Conservation (phyloP, 2,329 filamentous ascomycete species). For the Macrophomina tecta region DNA sequence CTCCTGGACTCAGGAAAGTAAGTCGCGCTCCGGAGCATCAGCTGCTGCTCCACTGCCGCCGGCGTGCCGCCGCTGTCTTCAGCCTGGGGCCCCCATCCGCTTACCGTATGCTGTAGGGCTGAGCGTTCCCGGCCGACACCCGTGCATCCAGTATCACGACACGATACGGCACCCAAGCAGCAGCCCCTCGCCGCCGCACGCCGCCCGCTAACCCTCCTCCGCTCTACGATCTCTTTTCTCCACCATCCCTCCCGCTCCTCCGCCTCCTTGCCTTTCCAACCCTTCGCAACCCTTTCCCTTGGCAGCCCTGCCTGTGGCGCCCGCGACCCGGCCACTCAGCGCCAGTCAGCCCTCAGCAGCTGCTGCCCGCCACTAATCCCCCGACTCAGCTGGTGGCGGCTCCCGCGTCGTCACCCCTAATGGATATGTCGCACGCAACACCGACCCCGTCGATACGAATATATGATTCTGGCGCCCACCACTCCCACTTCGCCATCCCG, state of each 20-base stretch:
- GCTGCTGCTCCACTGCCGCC: slow-evolving; percentile 9
- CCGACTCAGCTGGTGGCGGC: slow-evolving; percentile 44
- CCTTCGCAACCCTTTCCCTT: slow-evolving; percentile 19
- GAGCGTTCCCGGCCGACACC: slow-evolving; percentile 27
- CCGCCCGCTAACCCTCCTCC: slow-evolving; percentile 12
- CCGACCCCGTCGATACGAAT: slow-evolving; percentile 49
- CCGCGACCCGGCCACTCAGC: slow-evolving; percentile 25
- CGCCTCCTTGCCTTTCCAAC: slow-evolving; percentile 19
- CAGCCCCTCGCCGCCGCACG: slow-evolving; percentile 22
- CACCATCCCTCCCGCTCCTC: slow-evolving; percentile 14
- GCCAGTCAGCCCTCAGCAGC: slow-evolving; percentile 21
- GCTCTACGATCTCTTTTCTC: slow-evolving; percentile 15
- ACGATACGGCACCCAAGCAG: slow-evolving; percentile 19
- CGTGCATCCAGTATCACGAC: slow-evolving; percentile 27
- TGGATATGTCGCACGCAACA: slow-evolving; percentile 43
- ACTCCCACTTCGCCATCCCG: slow-evolving; percentile 39
- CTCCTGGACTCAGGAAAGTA: slow-evolving; percentile 20
- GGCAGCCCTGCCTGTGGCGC: slow-evolving; percentile 25
- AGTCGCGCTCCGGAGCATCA: background rate
- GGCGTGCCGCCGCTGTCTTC: slow-evolving; percentile 14
- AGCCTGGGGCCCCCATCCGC: slow-evolving; percentile 20
- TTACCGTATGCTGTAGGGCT: slow-evolving; percentile 27
- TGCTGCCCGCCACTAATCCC: slow-evolving; percentile 27
- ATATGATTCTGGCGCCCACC: slow-evolving; percentile 45
- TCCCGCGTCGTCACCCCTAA: slow-evolving; percentile 35